Conservation (phyloP, 768 basidiomycete species). For the Calocybe cyanea region DNA sequence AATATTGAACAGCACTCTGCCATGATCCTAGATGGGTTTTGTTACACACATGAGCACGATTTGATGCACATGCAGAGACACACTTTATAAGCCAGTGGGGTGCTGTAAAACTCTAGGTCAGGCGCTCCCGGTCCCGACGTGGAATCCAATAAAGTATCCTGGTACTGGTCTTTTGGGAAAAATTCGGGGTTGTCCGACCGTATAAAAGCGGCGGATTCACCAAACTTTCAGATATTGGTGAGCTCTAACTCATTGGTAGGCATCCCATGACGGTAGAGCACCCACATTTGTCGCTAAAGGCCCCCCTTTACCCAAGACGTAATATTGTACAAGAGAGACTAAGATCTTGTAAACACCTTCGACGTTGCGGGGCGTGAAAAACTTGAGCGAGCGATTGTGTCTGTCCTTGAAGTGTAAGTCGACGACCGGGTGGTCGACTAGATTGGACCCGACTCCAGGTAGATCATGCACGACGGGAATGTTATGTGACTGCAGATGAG, state of each 20-base stretch:
- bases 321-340: conserved; percentile 37
- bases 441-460: conserved; percentile 70
- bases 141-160: conserved; percentile 28
- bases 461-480: conserved; percentile 61
- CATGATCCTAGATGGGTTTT: conserved; percentile 28
- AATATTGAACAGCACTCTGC: conserved; percentile 30
- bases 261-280: not conserved
- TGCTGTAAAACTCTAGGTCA: conserved; percentile 39
- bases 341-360: conserved; percentile 26
- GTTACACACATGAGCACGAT: not conserved
- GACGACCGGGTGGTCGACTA: conserved; percentile 66
- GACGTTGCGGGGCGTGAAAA: conserved; percentile 26
- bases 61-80: not conserved
- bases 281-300: conserved; percentile 53
- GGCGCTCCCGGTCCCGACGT: conserved; percentile 37
- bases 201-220: conserved; percentile 52
- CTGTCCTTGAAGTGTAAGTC: conserved; percentile 52
- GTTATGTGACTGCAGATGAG: conserved; percentile 44
- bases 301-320: conserved; percentile 37
- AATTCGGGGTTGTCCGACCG: conserved; percentile 44
- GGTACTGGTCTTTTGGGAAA: conserved; percentile 35
- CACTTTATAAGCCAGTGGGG: conserved; percentile 37
- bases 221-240: conserved; percentile 31
- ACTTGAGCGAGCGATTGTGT: conserved; percentile 37
- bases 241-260: not conserved